Percentiles rank a stretch among this genome's conserved stretches.
These are phyloP conservation scores for Auricularia sp. DNA, from an alignment of 768 basidiomycete species.

Conservation along the genomic window DNA sequence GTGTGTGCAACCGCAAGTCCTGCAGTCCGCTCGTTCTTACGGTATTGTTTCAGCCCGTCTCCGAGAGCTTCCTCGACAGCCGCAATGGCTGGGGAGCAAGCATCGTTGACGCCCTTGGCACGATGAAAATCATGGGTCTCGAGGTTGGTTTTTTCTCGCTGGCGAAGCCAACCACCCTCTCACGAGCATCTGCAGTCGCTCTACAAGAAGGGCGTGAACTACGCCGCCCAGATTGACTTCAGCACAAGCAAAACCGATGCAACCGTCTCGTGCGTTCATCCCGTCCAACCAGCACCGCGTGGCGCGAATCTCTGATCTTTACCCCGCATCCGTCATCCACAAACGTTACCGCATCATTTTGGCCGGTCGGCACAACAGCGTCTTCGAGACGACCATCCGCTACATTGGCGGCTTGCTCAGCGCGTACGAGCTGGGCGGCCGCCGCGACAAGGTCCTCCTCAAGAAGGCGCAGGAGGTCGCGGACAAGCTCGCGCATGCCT, in stretches of 20 bases:
- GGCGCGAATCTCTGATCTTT: neutral
- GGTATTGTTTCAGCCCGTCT: neutral
- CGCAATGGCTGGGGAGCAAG: conserved; percentile 72
- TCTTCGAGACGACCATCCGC: conserved; percentile 69
- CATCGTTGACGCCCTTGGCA: conserved; percentile 74
- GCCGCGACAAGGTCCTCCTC: conserved; percentile 40
- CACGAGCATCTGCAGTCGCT: conserved; percentile 28
- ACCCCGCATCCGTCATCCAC: neutral
- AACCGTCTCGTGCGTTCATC: neutral
- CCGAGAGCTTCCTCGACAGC: conserved; percentile 27
- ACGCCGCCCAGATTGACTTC: conserved; percentile 33
- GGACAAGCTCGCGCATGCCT: conserved; percentile 54
- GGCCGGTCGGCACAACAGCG: neutral
- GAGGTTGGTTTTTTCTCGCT: conserved; percentile 23
- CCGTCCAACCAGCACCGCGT: neutral
- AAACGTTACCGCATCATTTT: neutral
- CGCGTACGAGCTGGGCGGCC: conserved; percentile 43
- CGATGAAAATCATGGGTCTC: conserved; percentile 74
- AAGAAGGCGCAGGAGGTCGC: conserved; percentile 54
- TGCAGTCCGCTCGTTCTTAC: neutral
- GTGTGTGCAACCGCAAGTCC: neutral
- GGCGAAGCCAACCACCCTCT: neutral
- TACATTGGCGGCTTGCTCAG: conserved; percentile 58
- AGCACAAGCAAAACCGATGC: neutral
- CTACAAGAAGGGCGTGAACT: conserved; percentile 48